Base-by-base conservation (phyloP, 768 basidiomycete genomes). In the Calocybe cyanea region DNA sequence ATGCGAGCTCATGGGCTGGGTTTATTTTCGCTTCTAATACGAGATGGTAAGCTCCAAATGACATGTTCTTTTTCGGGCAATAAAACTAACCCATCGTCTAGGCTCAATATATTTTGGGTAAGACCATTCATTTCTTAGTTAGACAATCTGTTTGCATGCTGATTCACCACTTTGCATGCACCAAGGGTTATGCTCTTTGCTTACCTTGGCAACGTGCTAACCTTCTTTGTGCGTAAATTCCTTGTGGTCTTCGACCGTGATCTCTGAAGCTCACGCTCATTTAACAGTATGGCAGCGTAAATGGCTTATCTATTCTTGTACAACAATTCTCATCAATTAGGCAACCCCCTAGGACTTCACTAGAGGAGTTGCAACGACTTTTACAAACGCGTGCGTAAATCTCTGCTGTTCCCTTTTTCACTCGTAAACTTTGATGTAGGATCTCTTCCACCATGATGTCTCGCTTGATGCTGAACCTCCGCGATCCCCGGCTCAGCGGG, bases 71-170 rank as follows among this genome's bases (percentile, higher is more conserved):
- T 10, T 3, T 11, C n/a, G 25, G 5, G 6, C 11, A 28, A 28
- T 5, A 5, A 6, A 5, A 11, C 20, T 2, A n/a, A 14, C 20
- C 9, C 4, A 41, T 41, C 34, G 35, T 39, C 25, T 39, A 71
- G 71, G 69, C 6, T 57, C 69, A 3, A 46, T 72, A 6, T 72
- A 72, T 53, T 72, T 70, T 48, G 63, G 59, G 70, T 70, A 45
- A 25, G 36, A 7, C n/a, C 0, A 5, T 11, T 28, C 25, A 5
- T 24, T 18, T 38, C 11, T 3, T 30, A 55, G 17, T 32, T 5
- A 36, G 3, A 13, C 35, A 13, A 1, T n/a, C n/a, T n/a, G n/a
- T n/a, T n/a, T n/a, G n/a, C 9, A 47, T 17, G 11, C 11, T 37
- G 14, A 30, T n/a, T n/a, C n/a, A 9, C 13, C 8, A 32, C 21